Evolutionary conservation across 768 basidiomycete genomes (phyloP), one percentile per base, ranked within the genome.

Genomic region (Termitomyces sp.): DNA sequence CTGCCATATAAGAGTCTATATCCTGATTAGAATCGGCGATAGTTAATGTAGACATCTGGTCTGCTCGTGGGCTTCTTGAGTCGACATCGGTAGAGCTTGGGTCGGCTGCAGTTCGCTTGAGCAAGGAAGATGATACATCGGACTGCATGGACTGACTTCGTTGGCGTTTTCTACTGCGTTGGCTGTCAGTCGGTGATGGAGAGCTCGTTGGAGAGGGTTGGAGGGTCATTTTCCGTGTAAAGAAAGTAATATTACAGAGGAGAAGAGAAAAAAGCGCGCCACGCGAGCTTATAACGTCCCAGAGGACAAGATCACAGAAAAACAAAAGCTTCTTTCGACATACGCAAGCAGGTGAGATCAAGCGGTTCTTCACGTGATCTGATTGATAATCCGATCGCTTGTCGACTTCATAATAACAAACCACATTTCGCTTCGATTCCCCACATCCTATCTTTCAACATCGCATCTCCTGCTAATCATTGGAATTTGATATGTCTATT

Each of bases 81-180:
- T 65, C 60, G 50, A 73, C 70, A 59, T 82, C 77, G 57, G 74
- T 70, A 59, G 77, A 67, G 60, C 80, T 78, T 51, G 79, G 84
- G 68, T 90, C 88, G 24, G 91, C 89, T 55, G 82, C 83, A 20
- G 89, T 81, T 61, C 92, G 87, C 76, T 94, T 95, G 60, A 85
- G 76, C 29, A 90, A 92, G 26, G 88, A 85, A 28, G 81, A 82
- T 58, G 85, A 85, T 55, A 80, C 75, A 64, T 84, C 82, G 47
- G 89, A 90, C 68, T 87, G 78, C 84, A 87, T 87, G 37, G 89
- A 90, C 64, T 75, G 78, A 61, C 86, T 88, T 65, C 89, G 84
- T 68, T 87, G 86, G 70, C 88, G 78, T 75, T 90, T 90, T 66
- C 88, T 77, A 64, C 75, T 74, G 29, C 71, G 71, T 59, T 75